Conservation (phyloP, 2,329 filamentous ascomycete genomes). For the Neopestalotiopsis rosae region DNA sequence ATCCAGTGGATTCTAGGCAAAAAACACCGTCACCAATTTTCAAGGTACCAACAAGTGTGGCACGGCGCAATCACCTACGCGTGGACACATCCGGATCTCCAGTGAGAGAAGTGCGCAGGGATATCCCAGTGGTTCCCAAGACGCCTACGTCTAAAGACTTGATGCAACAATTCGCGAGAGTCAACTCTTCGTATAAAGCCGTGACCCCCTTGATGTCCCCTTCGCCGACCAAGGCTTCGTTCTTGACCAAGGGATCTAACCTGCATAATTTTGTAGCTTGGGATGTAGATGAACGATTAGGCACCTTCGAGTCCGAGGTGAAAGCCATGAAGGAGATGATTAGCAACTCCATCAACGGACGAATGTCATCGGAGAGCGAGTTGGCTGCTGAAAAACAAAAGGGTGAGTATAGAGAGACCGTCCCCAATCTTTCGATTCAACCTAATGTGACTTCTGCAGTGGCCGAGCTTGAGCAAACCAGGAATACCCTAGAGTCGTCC, state of each 20-base stretch:
- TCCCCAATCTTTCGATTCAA: neutral
- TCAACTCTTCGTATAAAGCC: slow-evolving; percentile 36
- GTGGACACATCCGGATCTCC: neutral
- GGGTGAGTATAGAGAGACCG: slow-evolving; percentile 57
- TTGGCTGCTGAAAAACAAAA: slow-evolving; percentile 76
- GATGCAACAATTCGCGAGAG: slow-evolving; percentile 33
- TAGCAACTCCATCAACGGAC: slow-evolving; percentile 70
- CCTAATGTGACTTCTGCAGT: slow-evolving; percentile 39
- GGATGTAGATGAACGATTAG: slow-evolving; percentile 80
- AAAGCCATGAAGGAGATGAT: slow-evolving; percentile 75
- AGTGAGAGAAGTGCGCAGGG: slow-evolving; percentile 14
- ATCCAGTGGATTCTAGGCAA: slow-evolving; percentile 53
- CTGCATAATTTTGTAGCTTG: slow-evolving; percentile 68
- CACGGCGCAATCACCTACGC: slow-evolving; percentile 28
- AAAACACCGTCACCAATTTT: slow-evolving; percentile 28
- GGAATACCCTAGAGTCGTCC: slow-evolving; percentile 50
- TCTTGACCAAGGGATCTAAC: slow-evolving; percentile 78
- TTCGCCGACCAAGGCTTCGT: slow-evolving; percentile 55
- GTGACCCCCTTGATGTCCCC: slow-evolving; percentile 41
- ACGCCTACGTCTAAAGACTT: slow-evolving; percentile 39
- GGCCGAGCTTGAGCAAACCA: slow-evolving; percentile 53
- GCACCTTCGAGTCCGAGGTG: slow-evolving; percentile 78
- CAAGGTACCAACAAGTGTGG: slow-evolving; percentile 31
- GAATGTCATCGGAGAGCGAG: slow-evolving; percentile 73
- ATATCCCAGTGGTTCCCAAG: slow-evolving; percentile 35